Conservation (phyloP, 768 basidiomycete species). For the Podaxis carcinomalis region DNA sequence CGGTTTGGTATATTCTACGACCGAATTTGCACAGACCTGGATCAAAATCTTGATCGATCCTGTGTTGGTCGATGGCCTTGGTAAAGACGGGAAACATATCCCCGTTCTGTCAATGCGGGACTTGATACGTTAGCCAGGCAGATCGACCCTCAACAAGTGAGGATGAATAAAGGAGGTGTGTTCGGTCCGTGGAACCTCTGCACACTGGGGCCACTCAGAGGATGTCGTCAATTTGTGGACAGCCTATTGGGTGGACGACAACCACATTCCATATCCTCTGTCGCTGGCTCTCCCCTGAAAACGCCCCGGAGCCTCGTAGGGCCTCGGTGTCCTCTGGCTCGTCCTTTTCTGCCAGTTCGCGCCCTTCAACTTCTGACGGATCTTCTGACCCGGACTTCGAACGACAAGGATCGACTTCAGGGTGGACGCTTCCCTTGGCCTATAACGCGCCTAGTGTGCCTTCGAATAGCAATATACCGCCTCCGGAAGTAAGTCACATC, state of each 20-base stretch:
- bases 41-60: not conserved
- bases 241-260: constrained; percentile 31
- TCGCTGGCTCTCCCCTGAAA: not conserved
- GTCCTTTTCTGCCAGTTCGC: not conserved
- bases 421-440: not conserved
- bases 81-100: not conserved
- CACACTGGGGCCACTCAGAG: not conserved
- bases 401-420: not conserved
- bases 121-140: too few species aligned
- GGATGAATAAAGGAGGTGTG: not conserved
- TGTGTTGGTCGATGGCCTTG: not conserved
- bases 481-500: not conserved
- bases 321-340: not conserved
- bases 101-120: not conserved
- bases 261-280: constrained; percentile 36
- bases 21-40: not conserved
- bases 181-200: not conserved
- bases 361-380: not conserved
- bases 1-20: not conserved
- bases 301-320: not conserved
- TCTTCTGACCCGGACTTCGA: not conserved
- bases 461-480: not conserved
- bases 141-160: not conserved
- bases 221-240: constrained; percentile 3
- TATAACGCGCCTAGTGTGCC: not conserved